Base-by-base conservation (phyloP, 768 basidiomycete genomes). In the Leucocoprinus leucothites region DNA sequence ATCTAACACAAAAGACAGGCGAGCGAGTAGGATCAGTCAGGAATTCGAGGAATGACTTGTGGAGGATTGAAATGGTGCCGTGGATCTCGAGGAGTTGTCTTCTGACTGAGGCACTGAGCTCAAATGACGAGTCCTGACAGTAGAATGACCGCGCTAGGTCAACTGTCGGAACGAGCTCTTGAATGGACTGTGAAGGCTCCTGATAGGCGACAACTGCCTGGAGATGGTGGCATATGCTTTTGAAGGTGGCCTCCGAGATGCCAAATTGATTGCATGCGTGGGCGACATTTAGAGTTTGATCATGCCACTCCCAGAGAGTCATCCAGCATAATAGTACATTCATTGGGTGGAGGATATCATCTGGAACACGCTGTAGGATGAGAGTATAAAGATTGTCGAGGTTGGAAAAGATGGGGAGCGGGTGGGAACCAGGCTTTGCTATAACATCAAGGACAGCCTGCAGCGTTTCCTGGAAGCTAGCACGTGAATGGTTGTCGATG, bases 331-430 rank as follows among this genome's bases (percentile, higher is more conserved):
- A 22, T 9, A 13, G 14, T 3, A 16, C 5, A 9, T 31, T 5
- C 5, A 11, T 31, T 5, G 31, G 11, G 5, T 5, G 31, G 31
- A 31, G 31, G 11, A 31, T 31, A 11, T 31, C 31, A 5, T 31
- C 31, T 18, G 48, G 35, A 50, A 50, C 14, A 16, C 48, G 34
- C 9, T 36, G n/a, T 34, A 50, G 18, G 36, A 63, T 28, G 18
- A 53, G 44, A 8, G 58, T 56, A 13, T 56, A 65, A 14, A 64
- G 55, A 1, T 7, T 34, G 25, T 62, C 61, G 16, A 64, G 57
- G 9, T 47, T 44, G 18, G 48, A 14, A 26, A 60, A 59, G 16
- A 34, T n/a, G n/a, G n/a, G n/a, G n/a, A n/a, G n/a, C n/a, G n/a
- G n/a, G n/a, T n/a, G n/a, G n/a, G n/a, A n/a, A n/a, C n/a, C n/a